Percentiles rank a stretch among this genome's conserved stretches.
Conservation (phyloP, 2,329 filamentous ascomycete species). For the Diaporthe citrichinensis region DNA sequence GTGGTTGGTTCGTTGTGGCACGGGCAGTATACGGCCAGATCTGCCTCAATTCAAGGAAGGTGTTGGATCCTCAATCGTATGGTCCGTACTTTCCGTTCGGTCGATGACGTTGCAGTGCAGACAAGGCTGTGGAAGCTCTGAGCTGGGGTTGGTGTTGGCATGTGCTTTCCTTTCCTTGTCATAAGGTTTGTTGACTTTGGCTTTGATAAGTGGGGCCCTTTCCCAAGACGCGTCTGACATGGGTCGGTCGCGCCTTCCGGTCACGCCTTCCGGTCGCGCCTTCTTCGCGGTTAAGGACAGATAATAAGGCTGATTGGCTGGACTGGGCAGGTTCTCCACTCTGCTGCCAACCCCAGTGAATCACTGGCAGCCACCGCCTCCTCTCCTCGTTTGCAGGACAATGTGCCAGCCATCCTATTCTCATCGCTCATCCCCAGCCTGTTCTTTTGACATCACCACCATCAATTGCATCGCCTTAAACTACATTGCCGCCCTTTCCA, state of each 20-base stretch:
- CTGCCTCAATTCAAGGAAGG: neutral
- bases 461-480: neutral
- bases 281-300: no score
- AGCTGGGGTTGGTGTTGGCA: neutral
- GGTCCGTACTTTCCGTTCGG: slow-evolving; percentile 1
- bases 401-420: slow-evolving; percentile 4
- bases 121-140: neutral
- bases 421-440: neutral
- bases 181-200: slow-evolving; percentile 25
- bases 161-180: neutral
- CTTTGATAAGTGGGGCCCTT: neutral
- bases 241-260: no score
- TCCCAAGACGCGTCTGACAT: neutral
- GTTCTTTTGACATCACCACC: neutral
- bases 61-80: neutral
- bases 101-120: slow-evolving; percentile 35
- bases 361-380: neutral
- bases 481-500: neutral
- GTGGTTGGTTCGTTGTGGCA: neutral
- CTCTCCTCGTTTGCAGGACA: neutral
- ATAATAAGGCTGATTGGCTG: slow-evolving; percentile 10
- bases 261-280: no score
- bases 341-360: slow-evolving; percentile 8
- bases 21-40: neutral
- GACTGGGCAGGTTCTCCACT: neutral